Base-by-base conservation (phyloP, 495 filamentous ascomycete genomes). In the Amniculicola lignicola region DNA sequence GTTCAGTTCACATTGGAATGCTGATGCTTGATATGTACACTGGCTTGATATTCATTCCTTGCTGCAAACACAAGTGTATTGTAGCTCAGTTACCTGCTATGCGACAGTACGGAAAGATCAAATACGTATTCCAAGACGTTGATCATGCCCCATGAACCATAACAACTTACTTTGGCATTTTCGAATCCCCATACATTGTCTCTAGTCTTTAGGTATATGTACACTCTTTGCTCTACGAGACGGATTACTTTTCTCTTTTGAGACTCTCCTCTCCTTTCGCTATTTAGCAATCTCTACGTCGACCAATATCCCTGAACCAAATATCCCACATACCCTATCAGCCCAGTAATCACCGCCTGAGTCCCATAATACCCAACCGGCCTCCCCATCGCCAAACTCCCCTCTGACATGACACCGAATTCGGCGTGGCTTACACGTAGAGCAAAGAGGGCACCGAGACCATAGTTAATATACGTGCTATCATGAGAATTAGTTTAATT, bases 261-360 rank as follows among this genome's bases (percentile, higher is more conserved):
- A 19, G 25, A 24, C 4, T 24, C 15, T 22, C 16, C 6, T 44
- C 3, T 7, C 22, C 21, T 4, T 4, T 44, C 3, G 12, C 16
- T 44, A 16, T 22, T 22, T 7, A 3, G 10, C 10, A 15, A 7
- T 21, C 14, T 10, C 40, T 57, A 74, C 57, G 66, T 69, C 39
- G 67, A 63, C 65, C 68, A 70, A 64, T 70, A 76, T 51, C 68
- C 72, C 63, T 65, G 69, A 41, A 72, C 72, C 21, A 75, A 61
- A 29, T 69, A 76, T 10, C 61, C 62, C 12, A 60, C 57, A 54
- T 72, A 77, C 0, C 61, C 72, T 12, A 71, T 68, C 63, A 75
- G 50, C 25, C 63, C 65, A 19, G 49, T 63, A 57, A 74, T 64
- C 12, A 67, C 65, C 4, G 49, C 72, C 61, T 74, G 61, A 2